Evolutionary conservation across 371 early-diverging fungal genomes (phyloP), one percentile per base, ranked within the genome.

Genomic region (Zopfochytrium polystomum): DNA sequence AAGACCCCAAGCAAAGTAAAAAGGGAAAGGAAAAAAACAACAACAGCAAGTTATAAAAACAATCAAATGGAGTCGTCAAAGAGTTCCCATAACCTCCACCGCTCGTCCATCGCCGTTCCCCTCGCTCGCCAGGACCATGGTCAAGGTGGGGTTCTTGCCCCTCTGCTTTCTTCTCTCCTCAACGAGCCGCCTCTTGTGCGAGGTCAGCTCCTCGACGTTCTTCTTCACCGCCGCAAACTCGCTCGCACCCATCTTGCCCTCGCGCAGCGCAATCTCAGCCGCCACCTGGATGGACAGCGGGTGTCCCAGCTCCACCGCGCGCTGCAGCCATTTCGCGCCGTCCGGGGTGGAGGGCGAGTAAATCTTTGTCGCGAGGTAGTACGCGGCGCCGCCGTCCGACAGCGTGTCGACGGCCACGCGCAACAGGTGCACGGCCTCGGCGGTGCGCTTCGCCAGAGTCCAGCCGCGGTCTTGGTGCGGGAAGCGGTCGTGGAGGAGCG

Each of bases 361-460:
- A 38, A 38, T 9, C 38, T 38, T 38, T 38, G 38, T 55, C 25
- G 13, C 42, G 26, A 44, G n/a, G 25, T 44, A 25, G 25, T 55
- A 55, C 22, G 56, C 56, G 4, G 56, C 56, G 3, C 56, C 56
- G 18, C 56, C 56, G 45, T 55, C 35, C 44, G 25, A 26, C 9
- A 11, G 29, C 7, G 25, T 6, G 26, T 55, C 56, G 3, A 55
- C 56, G 5, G 56, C 56, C n/a, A 42, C 22, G 45, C 27, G 5
- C 4, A 42, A 23, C 42, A 35, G 42, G 29, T 31, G 42, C 13
- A 42, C 35, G 27, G 56, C 42, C 22, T 44, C 27, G 3, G 7
- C 44, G 18, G 18, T 5, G 3, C 56, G 42, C n/a, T 22, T 35
- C 9, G 25, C 42, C n/a, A n/a, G n/a, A n/a, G n/a, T n/a, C n/a